A percentile compares a stretch with the other conserved stretches of the same genome.
Conservation (phyloP, 495 filamentous ascomycete genomes). For the Daldinia bambusicola region DNA sequence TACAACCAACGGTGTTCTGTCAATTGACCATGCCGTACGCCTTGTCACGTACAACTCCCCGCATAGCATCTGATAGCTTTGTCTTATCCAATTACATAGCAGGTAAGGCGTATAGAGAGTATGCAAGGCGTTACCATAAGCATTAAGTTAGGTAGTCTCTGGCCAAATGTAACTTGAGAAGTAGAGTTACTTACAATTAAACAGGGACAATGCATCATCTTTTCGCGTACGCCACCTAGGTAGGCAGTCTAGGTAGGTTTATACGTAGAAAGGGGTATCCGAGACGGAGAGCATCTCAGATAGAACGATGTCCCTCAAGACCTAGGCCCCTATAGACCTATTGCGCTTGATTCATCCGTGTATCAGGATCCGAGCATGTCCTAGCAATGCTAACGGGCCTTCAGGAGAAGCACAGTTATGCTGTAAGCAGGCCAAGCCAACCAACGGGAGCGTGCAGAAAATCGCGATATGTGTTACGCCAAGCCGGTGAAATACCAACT, state of each 20-base stretch:
- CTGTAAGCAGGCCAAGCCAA: constrained; percentile 17
- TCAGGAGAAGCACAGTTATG: constrained; percentile 14
- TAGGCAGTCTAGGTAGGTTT: too few relatives aligned
- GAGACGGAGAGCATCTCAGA: neutral
- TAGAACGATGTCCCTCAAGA: neutral
- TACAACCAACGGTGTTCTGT: constrained; percentile 36
- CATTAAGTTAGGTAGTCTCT: neutral
- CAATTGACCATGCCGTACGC: constrained; percentile 38
- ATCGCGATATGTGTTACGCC: constrained; percentile 44
- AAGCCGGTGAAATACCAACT: constrained; percentile 40
- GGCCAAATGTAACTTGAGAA: neutral
- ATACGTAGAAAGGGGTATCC: neutral
- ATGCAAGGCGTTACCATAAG: constrained; percentile 5
- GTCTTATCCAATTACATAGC: constrained; percentile 3
- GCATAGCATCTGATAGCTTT: constrained; percentile 11
- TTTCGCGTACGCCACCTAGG: neutral
- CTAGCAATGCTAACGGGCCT: constrained; percentile 1
- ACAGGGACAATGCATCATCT: neutral
- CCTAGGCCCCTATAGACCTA: neutral
- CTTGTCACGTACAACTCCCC: constrained; percentile 34
- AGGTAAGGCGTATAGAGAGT: constrained; percentile 14
- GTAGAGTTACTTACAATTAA: constrained; percentile 7
- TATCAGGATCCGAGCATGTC: neutral
- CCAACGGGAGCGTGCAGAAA: constrained; percentile 40
- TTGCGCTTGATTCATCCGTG: neutral